Base-by-base conservation (phyloP, 805 yeast genomes). In the Hanseniaspora osmophila region DNA sequence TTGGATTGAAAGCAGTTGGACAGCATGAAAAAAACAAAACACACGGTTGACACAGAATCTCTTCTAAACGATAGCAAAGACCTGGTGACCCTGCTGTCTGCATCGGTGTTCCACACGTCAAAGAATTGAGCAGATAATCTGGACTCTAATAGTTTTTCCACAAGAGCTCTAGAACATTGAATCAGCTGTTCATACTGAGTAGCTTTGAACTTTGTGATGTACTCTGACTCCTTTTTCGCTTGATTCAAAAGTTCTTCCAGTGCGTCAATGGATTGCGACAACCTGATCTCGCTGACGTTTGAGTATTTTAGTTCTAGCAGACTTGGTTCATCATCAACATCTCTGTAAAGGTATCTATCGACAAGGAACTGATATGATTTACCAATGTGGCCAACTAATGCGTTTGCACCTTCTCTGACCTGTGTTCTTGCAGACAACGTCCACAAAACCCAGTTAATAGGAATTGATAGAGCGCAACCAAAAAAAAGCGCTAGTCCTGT, bases 321-420 rank as follows among this genome's bases (percentile, higher is more conserved):
- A 0, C 75, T 70, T 5, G 75, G 74, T 32, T 62, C 67, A 51
- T 71, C 77, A 45, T 63, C 59, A 15, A 58, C 56, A 52, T 73
- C 76, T 45, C 74, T 62, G 51, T 71, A 73, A 2, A 73, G 53
- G 47, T 70, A 73, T 41, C 76, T 57, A 44, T 71, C 77, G 18
- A 71, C 61, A 5, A 72, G 68, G 12, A 67, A 57, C 48, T 70
- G 75, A 49, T 70, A 73, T 0, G 72, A 66, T 49, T 69, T 70
- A 9, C 70, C 63, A 19, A 72, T 56, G 48, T 72, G 69, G 4
- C 64, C 56, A 10, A 73, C 51, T 35, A 72, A 48, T 1, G 64
- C 58, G 0, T 74, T 56, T 17, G 66, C 53, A 0, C 73, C 65
- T 2, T 57, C 45, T 32, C 68, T 62, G 5, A 71, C 57, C 44